Base-by-base conservation (phyloP, 2,329 filamentous ascomycete genomes). In the Paracamarosporium sp. region DNA sequence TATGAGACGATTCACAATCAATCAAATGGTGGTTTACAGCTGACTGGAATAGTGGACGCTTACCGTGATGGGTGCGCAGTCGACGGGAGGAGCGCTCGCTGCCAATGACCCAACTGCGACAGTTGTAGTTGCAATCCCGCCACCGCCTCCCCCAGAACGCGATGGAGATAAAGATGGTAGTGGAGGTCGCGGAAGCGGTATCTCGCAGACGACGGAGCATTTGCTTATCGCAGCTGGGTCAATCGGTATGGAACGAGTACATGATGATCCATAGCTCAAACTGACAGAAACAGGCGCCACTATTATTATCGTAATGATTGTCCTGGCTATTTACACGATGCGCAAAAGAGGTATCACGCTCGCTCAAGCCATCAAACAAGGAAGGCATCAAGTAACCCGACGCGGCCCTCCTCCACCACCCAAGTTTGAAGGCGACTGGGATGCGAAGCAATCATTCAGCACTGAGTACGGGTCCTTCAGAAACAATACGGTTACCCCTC, bases 141-240 rank as follows among this genome's bases (percentile, higher is more conserved):
- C 68, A 27, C 64, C 66, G 27, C 62, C 62, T 31, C 57, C 50
- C 36, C 48, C 57, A 31, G 62, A 17, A 17, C 17, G 9, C 12
- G 5, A 3, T 4, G 30, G 27, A 25, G 20, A 20, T 2, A 31
- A 27, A 8, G 17, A 11, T 2, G 45, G 20, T 7, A 20, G 45
- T 3, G 30, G 30, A 25, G 20, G 61, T 30, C 56, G 61, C n/a
- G 62, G 61, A 38, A 57, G 63, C 24, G 67, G 68, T n/a, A 68
- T 78, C 30, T 77, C 75, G 7, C 66, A 73, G 36, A 70, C 71
- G 7, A 77, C 75, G n/a, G 67, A 76, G 53, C 76, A 78, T 52
- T 54, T 76, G 57, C 70, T 78, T 28, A 78, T 78, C 27, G 76
- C 76, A 51, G 75, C 75, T 55, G 76, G 75, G 8, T 77, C 76